A percentile compares a stretch with the other conserved stretches of the same genome.
Conservation (phyloP, 208 protist genomes). For the Entamoeba invadens region DNA sequence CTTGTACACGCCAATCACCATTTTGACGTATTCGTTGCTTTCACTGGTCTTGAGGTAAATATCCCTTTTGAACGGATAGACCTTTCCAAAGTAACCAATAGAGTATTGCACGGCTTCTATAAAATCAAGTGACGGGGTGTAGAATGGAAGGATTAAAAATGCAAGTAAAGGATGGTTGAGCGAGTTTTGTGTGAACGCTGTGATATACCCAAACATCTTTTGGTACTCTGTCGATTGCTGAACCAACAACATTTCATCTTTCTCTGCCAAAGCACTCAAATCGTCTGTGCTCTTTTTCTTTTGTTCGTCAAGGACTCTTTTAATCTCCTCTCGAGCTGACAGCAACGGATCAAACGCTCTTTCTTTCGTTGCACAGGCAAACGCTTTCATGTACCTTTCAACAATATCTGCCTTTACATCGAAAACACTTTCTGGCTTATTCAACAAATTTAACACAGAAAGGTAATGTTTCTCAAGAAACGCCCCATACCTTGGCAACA, state of each 20-base stretch:
- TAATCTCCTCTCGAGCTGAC: not conserved
- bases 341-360: not conserved
- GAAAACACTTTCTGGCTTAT: not conserved
- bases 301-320: not conserved
- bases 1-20: not conserved
- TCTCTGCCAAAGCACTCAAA: not conserved
- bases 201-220: not conserved
- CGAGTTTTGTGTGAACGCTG: not conserved
- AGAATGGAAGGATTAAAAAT: not conserved
- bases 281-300: not conserved
- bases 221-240: not conserved
- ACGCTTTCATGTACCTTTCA: not conserved
- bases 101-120: not conserved
- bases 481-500: not conserved
- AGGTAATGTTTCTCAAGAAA: not conserved
- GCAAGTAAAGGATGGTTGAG: not conserved
- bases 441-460: not conserved
- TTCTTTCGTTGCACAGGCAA: not conserved
- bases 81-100: not conserved
- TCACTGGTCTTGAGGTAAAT: not conserved
- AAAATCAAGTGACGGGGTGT: not conserved
- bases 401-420: not conserved
- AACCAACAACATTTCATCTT: not conserved
- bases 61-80: not conserved
- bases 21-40: not conserved